Evolutionary conservation across 1,139 yeast species (phyloP).

Genomic region (Yamadazyma trypodendri): DNA sequence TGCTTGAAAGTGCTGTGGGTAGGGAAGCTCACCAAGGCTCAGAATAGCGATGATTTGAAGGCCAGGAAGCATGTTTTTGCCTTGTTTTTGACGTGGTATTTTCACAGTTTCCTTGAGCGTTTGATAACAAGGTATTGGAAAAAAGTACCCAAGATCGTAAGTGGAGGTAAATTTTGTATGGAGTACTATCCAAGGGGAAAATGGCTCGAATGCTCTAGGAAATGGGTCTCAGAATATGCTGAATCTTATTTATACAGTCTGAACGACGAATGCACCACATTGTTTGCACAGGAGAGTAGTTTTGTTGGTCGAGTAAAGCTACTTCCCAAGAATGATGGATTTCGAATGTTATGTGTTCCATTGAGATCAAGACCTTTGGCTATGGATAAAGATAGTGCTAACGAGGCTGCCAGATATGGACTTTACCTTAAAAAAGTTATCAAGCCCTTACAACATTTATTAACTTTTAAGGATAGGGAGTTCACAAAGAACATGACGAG

Average conservation of each 20-base stretch:
- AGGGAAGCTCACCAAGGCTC: slow-evolving; percentile 22
- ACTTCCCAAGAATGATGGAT: slow-evolving; percentile 51
- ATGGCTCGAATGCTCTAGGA: slow-evolving; percentile 52
- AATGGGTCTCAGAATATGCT: slow-evolving; percentile 43
- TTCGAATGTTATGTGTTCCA: slow-evolving; percentile 65
- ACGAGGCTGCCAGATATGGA: slow-evolving; percentile 18
- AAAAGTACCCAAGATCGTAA: slow-evolving; percentile 51
- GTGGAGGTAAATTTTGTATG: slow-evolving; percentile 13
- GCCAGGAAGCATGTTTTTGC: slow-evolving; percentile 32
- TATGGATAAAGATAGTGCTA: slow-evolving; percentile 6
- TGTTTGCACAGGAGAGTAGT: slow-evolving; percentile 11
- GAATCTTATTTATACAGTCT: slow-evolving; percentile 24
- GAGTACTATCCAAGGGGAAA: slow-evolving; percentile 56
- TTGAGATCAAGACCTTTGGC: slow-evolving; percentile 20
- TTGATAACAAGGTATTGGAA: slow-evolving; percentile 61
- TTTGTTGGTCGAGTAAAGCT: slow-evolving; percentile 42
- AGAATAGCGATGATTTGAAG: slow-evolving; percentile 37
- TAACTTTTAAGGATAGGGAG: slow-evolving; percentile 17
- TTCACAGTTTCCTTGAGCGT: slow-evolving; percentile 44
- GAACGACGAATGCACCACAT: slow-evolving; percentile 10
- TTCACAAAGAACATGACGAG: slow-evolving; percentile 13
- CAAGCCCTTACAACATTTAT: slow-evolving; percentile 21
- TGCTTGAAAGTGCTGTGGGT: slow-evolving; percentile 40
- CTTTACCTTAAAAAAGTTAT: slow-evolving; percentile 19
- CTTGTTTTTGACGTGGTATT: slow-evolving; percentile 59